Conservation (phyloP, 441 rosid genomes). For the Macaranga tanarius region DNA sequence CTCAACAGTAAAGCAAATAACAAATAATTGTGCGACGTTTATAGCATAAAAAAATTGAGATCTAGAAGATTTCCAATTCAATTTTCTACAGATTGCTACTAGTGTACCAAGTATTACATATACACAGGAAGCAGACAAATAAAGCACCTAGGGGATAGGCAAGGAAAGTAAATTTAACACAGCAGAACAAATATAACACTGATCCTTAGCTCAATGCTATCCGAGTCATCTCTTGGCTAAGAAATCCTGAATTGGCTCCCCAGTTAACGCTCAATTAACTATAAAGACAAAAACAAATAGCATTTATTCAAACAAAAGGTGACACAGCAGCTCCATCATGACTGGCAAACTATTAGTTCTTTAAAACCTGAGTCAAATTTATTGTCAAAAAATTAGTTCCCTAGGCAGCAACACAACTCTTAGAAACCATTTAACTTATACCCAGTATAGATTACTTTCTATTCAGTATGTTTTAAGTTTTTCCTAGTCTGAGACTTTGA, state of each 20-base stretch:
- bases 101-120: neutral
- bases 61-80: neutral
- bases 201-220: neutral
- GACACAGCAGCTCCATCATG: neutral
- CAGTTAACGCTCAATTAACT: no score
- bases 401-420: neutral
- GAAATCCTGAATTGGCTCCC: no score
- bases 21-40: neutral
- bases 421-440: neutral
- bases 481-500: no score
- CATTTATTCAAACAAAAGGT: neutral
- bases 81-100: neutral
- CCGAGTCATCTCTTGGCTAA: no score
- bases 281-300: neutral
- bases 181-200: neutral
- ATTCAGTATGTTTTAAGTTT: neutral
- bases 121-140: neutral
- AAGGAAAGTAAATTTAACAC: neutral
- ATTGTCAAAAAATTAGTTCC: neutral
- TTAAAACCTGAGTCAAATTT: neutral
- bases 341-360: neutral
- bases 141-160: neutral
- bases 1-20: conserved; percentile 2
- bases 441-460: no score
- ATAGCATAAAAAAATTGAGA: neutral